These are phyloP conservation scores for Aspergillus pseudoglaucus DNA, from an alignment of 2,329 filamentous ascomycete genomes.

Conservation along the genomic window DNA sequence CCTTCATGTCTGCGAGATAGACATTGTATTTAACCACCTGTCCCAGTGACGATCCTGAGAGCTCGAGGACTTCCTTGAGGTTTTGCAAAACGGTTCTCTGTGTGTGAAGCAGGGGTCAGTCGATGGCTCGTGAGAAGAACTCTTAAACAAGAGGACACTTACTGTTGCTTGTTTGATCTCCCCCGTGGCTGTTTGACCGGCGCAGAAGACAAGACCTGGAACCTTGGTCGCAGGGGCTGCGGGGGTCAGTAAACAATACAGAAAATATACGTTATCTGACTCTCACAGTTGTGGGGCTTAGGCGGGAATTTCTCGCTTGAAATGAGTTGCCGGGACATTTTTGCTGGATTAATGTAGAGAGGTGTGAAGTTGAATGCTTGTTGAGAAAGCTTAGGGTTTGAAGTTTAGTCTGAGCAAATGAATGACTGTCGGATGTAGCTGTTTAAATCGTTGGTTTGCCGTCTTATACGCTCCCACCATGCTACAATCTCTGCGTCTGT, in stretches of 20 bases:
- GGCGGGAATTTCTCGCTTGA: too few species aligned
- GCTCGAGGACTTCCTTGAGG: conserved; percentile 54
- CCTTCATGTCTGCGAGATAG: conserved; percentile 57
- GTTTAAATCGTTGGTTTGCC: too few species aligned
- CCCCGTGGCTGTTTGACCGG: conserved; percentile 45
- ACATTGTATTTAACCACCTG: conserved; percentile 61
- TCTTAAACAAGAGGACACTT: conserved; percentile 4
- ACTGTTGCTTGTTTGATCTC: conserved; percentile 45
- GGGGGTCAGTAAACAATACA: not conserved
- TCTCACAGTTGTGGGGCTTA: too few species aligned
- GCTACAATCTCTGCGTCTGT: too few species aligned
- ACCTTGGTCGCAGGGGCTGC: conserved; percentile 38
- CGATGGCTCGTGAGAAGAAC: not conserved
- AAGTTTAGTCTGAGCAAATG: too few species aligned
- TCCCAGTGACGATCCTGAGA: conserved; percentile 50
- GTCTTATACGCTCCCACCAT: too few species aligned
- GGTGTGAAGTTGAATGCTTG: too few species aligned
- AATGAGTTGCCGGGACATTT: too few species aligned
- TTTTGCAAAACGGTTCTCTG: conserved; percentile 39
- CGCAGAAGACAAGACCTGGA: conserved; percentile 43
- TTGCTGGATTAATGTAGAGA: too few species aligned
- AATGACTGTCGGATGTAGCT: too few species aligned
- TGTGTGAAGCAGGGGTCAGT: not conserved
- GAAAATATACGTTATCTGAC: too few species aligned
- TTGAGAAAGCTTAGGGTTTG: too few species aligned